Percentiles rank a stretch among this genome's conserved stretches.
Evolutionary conservation across 495 filamentous ascomycete species (phyloP).

Genomic region (Pseudevernia furfuracea): DNA sequence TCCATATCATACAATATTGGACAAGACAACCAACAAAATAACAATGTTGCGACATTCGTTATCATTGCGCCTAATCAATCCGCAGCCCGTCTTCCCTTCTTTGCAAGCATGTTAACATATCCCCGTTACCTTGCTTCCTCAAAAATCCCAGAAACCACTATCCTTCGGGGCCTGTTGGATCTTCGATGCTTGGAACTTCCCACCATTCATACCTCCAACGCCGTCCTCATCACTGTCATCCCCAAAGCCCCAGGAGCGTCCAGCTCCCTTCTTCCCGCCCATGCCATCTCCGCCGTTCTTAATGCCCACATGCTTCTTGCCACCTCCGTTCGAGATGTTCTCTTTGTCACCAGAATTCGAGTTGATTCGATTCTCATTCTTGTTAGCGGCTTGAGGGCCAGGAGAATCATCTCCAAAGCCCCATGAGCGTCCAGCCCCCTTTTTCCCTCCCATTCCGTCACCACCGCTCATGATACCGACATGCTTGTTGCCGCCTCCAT

Average conservation of each 20-base stretch:
- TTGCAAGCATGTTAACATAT: constrained; percentile 17
- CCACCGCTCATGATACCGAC: constrained; percentile 53
- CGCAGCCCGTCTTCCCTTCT: background rate
- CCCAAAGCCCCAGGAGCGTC: constrained; percentile 50
- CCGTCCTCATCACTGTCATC: constrained; percentile 46
- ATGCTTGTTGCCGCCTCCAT: constrained; percentile 21
- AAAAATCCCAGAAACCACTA: constrained; percentile 48
- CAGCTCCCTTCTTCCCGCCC: constrained; percentile 59
- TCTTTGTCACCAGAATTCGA: constrained; percentile 22
- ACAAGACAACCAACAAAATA: background rate
- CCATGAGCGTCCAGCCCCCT: constrained; percentile 53
- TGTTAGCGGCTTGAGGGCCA: constrained; percentile 22
- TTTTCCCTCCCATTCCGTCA: constrained; percentile 69
- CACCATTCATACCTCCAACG: constrained; percentile 30
- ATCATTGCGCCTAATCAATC: background rate
- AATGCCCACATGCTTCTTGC: constrained; percentile 39
- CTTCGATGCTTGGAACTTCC: constrained; percentile 33
- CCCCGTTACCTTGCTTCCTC: background rate
- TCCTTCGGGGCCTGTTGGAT: constrained; percentile 31
- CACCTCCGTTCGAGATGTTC: constrained; percentile 23
- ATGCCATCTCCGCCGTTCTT: constrained; percentile 63
- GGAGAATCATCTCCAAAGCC: constrained; percentile 39
- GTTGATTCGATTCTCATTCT: constrained; percentile 25
- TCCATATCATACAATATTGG: background rate
- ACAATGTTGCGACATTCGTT: background rate